Base-by-base conservation (phyloP, 2,329 filamentous ascomycete species). In the Talaromyces sp. region DNA sequence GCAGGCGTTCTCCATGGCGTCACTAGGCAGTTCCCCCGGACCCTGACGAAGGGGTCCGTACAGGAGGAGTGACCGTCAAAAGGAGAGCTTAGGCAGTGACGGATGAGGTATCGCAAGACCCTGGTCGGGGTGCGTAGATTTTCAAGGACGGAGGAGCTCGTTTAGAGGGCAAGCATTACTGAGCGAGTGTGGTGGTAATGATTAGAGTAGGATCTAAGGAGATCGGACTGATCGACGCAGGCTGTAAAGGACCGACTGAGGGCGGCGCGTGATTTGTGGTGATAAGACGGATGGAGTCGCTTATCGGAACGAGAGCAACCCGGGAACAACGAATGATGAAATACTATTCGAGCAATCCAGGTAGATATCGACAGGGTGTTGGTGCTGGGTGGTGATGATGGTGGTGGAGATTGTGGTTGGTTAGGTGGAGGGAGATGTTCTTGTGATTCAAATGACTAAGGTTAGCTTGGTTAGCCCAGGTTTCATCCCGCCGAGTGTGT, bases 1-100 rank as follows among this genome's bases (percentile, higher is more conserved):
- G 72, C 78, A 80, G 37, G 74, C 74, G 70, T 74, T 75, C 64
- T 72, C 75, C 77, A 78, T 78, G 70, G 74, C 77, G 78, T 78
- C 70, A 67, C 73, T 73, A 43, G 64, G 68, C 67, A 67, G 67
- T 72, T 68, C 70, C 73, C 69, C 70, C 69, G 73, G 71, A 69
- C 72, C 71, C 73, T 67, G 68, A 68, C 66, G 67, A 66, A 58
- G 62, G 71, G 70, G 66, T 69, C 67, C 67, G 71, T 69, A 67
- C 72, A 49, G 56, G 56, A 64, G 39, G 57, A 59, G 22, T 57
- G 33, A 50, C 50, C 39, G 57, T 54, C 57, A 37, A 61, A 54
- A 35, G 39, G 56, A 57, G 45, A 63, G 60, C 52, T 59, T 39
- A 45, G 33, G 22, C 52, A 60, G 61, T 50, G 35, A 54, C 41